Conservation (phyloP, 768 basidiomycete genomes). For the Piloderma croceum region DNA sequence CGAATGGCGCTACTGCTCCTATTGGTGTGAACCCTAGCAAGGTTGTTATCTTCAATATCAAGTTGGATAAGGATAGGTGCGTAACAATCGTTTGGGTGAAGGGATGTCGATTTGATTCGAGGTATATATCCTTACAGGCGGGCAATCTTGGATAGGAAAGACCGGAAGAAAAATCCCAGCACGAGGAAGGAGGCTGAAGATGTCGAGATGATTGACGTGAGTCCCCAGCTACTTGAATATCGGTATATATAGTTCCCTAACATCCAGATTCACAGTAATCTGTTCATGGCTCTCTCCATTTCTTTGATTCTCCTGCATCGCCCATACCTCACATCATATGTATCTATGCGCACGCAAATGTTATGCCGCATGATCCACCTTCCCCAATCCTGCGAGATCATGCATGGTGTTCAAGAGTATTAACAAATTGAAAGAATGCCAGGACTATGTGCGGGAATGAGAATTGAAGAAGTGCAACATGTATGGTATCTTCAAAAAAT, state of each 20-base stretch:
- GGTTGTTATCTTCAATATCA: conserved; percentile 88
- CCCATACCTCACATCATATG: conserved; percentile 53
- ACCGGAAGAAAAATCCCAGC: conserved; percentile 58
- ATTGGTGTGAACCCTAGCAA: conserved; percentile 97
- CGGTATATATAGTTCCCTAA: too few relatives aligned
- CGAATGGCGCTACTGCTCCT: conserved; percentile 88
- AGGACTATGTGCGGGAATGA: too few relatives aligned
- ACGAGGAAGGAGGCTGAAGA: conserved; percentile 53
- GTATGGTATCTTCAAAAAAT: conserved; percentile 93
- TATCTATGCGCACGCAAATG: conserved; percentile 58
- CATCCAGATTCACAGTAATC: conserved; percentile 31
- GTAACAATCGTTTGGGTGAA: conserved; percentile 12
- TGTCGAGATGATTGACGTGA: conserved; percentile 76
- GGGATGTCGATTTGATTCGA: conserved; percentile 1
- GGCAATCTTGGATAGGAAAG: conserved; percentile 83
- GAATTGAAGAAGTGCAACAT: too few relatives aligned
- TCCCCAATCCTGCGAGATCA: too few relatives aligned
- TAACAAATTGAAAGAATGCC: too few relatives aligned
- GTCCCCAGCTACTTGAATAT: too few relatives aligned
- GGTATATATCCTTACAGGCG: conserved; percentile 41
- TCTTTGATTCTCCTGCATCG: conserved; percentile 22
- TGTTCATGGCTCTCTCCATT: conserved; percentile 14
- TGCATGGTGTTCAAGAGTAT: too few relatives aligned
- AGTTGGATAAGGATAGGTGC: conserved; percentile 87
- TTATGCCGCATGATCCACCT: conserved; percentile 51